Conservation (phyloP, 1,139 yeast species). For the Hansenula anomala region DNA sequence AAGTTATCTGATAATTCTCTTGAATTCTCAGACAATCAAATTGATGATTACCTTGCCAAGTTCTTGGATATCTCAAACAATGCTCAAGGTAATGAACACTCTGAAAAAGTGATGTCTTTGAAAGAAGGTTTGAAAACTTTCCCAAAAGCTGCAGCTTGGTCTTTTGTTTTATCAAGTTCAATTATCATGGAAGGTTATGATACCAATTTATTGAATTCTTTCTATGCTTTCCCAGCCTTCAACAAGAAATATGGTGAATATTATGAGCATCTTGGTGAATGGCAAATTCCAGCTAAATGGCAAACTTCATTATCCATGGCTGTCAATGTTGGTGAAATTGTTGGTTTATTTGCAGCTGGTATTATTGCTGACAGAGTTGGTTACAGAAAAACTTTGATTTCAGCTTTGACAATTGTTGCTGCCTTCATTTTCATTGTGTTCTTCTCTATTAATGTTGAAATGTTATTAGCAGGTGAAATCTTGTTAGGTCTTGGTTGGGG, state of each 20-base stretch:
- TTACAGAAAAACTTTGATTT: slow-evolving; percentile 46
- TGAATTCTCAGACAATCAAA: slow-evolving; percentile 14
- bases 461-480: slow-evolving; percentile 25
- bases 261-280: slow-evolving; percentile 5
- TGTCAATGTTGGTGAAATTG: slow-evolving; percentile 25
- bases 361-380: slow-evolving; percentile 49
- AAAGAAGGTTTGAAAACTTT: slow-evolving; percentile 19
- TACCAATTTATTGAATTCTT: slow-evolving; percentile 29
- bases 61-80: slow-evolving; percentile 40
- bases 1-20: slow-evolving; percentile 4
- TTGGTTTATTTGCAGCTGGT: slow-evolving; percentile 51
- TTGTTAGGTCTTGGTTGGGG: slow-evolving; percentile 22
- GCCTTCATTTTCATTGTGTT: slow-evolving; percentile 18
- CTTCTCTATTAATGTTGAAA: slow-evolving; percentile 17
- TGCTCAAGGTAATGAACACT: slow-evolving; percentile 14
- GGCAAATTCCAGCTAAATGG: slow-evolving; percentile 17
- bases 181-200: slow-evolving; percentile 43
- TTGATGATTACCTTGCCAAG: slow-evolving; percentile 35
- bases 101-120: slow-evolving; percentile 16
- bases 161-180: slow-evolving; percentile 33
- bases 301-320: slow-evolving; percentile 26
- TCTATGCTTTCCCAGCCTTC: slow-evolving; percentile 24
- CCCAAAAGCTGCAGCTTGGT: slow-evolving; percentile 37
- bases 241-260: slow-evolving; percentile 21
- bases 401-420: slow-evolving; percentile 19